Evolutionary conservation across 2,329 filamentous ascomycete genomes (phyloP).

Genomic region (Apiospora rasikravindrae): DNA sequence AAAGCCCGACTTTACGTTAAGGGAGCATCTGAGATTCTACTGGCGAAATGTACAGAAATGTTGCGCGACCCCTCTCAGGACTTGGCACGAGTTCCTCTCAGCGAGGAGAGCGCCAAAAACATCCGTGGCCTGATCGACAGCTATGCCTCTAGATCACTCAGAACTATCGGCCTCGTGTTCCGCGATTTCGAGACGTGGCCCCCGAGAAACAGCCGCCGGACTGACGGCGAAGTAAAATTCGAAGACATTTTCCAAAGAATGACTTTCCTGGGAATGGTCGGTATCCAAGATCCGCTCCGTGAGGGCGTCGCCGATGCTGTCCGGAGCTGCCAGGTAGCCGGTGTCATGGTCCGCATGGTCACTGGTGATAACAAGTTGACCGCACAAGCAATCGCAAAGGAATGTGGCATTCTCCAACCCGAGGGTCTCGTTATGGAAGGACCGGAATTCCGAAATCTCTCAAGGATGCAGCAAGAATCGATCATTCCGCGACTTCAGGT

Average conservation of each 20-base stretch:
- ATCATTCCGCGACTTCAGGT: constrained; percentile 74
- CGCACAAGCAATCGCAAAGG: constrained; percentile 77
- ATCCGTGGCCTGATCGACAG: constrained; percentile 73
- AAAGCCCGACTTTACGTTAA: constrained; percentile 64
- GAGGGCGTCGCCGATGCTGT: constrained; percentile 77
- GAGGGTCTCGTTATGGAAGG: constrained; percentile 79
- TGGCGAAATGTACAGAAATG: constrained; percentile 59
- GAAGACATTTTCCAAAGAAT: constrained; percentile 71
- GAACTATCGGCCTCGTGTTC: constrained; percentile 84
- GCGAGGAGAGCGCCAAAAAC: constrained; percentile 57
- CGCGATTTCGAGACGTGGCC: constrained; percentile 88
- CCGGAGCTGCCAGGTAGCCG: constrained; percentile 73
- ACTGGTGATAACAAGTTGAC: constrained; percentile 84
- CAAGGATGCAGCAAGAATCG: constrained; percentile 66
- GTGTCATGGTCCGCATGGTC: constrained; percentile 83
- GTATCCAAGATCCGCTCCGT: constrained; percentile 82
- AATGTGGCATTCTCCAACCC: constrained; percentile 75
- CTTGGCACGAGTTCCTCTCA: constrained; percentile 49
- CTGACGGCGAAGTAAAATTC: constrained; percentile 65
- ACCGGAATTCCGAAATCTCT: constrained; percentile 76
- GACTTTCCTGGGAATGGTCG: constrained; percentile 72
- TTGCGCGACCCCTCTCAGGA: constrained; percentile 55
- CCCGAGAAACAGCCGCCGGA: constrained; percentile 63
- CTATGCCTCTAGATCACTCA: constrained; percentile 80
- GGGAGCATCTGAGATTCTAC: constrained; percentile 69